Evolutionary conservation across 495 filamentous ascomycete genomes (phyloP), one percentile per base, ranked within the genome.

Genomic region (Sordaria brevicollis): DNA sequence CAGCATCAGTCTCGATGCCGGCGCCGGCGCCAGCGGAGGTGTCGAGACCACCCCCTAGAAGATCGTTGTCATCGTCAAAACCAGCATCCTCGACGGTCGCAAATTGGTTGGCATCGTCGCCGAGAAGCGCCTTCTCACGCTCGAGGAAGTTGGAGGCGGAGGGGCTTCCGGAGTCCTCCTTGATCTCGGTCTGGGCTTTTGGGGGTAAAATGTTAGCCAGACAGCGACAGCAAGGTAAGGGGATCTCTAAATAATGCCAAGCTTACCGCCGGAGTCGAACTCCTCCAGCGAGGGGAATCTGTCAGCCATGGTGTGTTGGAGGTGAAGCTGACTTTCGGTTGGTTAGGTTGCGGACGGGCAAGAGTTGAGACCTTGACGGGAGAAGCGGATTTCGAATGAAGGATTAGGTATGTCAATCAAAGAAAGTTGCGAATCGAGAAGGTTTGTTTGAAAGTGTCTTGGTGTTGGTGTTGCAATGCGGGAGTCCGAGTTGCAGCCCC

Each of bases 211-310:
- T 65, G 71, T 77, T 65, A 75, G 77, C n/a, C 80, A 66, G 80
- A 25, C 35, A 69, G 71, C 65, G 69, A 68, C 68, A 25, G 70
- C 62, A 31, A 72, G 54, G 68, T 34, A 67, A 70, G 25, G 70
- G 54, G 34, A 69, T 57, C 66, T 69, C 66, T 25, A 21, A 65
- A 67, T n/a, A 13, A 43, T 36, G 36, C 4, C 29, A 29, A 54
- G 75, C 80, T 79, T 83, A 90, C 84, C 87, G 88, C 94, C 94
- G 68, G 90, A 92, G 76, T 94, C 91, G 80, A 98, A 93, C 78
- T 98, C 95, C 79, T 99, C 95, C 78, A 99, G 83, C 25, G 95
- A 96, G 68, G 95, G 95, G 81, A 99, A 99, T 77, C 94, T 86
- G 82, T 98, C 93, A 25, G 95, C 94, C 95, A 99, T 99, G 65